Conservation (phyloP, 805 yeast genomes). For the Kuraishia piskuri region DNA sequence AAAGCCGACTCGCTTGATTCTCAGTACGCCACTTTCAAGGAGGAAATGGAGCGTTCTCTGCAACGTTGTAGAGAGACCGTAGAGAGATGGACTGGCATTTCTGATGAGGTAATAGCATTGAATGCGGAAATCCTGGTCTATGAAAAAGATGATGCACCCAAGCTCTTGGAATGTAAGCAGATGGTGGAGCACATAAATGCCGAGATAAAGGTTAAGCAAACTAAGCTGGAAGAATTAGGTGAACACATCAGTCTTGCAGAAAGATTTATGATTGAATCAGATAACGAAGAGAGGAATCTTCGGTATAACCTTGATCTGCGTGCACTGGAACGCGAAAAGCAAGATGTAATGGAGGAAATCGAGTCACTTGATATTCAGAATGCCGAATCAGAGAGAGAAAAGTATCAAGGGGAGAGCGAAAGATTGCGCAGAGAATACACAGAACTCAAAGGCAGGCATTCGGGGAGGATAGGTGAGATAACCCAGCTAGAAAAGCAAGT, state of each 20-base stretch:
- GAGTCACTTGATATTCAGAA: conserved; percentile 37
- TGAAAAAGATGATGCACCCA: neutral
- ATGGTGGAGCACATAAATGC: conserved; percentile 8
- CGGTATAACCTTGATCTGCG: conserved; percentile 57
- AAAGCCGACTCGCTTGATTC: conserved; percentile 12
- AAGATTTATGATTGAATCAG: conserved; percentile 43
- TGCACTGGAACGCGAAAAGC: conserved; percentile 30
- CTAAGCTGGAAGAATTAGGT: conserved; percentile 13
- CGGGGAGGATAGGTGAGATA: conserved; percentile 79
- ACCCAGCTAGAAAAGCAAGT: conserved; percentile 75
- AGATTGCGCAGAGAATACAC: conserved; percentile 43
- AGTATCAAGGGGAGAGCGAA: conserved; percentile 51
- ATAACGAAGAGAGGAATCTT: conserved; percentile 52
- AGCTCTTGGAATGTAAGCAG: conserved; percentile 9
- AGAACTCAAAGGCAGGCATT: conserved; percentile 49
- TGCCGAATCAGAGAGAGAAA: conserved; percentile 53
- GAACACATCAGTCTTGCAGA: conserved; percentile 21
- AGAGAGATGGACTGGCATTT: neutral
- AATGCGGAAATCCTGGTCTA: neutral
- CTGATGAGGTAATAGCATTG: neutral
- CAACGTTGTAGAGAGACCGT: neutral
- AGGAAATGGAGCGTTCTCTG: conserved; percentile 7
- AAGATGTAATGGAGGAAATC: conserved; percentile 29
- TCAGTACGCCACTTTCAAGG: conserved; percentile 11
- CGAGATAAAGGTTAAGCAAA: conserved; percentile 19